Evolutionary conservation across 176 grass and related monocot genomes (phyloP), one percentile per base, ranked within the genome.

Genomic region (Hyparrhenia diplandra): DNA sequence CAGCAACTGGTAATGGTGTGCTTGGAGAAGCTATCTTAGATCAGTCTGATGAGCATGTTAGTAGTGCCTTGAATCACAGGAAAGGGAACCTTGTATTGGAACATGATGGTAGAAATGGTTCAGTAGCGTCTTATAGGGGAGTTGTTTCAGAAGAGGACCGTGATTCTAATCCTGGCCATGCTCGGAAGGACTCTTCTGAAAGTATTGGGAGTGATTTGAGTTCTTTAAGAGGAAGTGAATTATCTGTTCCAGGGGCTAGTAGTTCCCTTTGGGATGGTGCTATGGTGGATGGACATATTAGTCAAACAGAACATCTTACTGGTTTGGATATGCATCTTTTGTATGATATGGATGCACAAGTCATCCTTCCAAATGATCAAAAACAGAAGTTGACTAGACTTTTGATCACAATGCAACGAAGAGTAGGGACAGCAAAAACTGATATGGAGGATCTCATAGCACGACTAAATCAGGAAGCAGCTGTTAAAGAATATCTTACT

Each of bases 371-470:
- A 46, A 72, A 75, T 75, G 97, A 99, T 91, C 89, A 99, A 80
- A 93, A 81, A 73, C 80, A 88, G 64, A 99, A 91, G 71, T 81
- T 99, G 69, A 86, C 76, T 83, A 99, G 93, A 89, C 85, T 92
- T 90, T 83, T 99, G 61, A 40, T 93, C 77, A 95, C 80, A 31
- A 67, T 99, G 87, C 88, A 93, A 88, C 81, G 85, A 84, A 99
- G 97, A 83, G 82, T 88, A 64, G 87, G 69, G 67, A 99, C 97
- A 40, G 58, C 89, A 86, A 99, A 92, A 88, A 93, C 85, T 21
- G 97, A 99, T 81, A 95, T 96, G 97, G 97, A 99, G 76, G 93
- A 99, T 99, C 91, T 99, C 72, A 96, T 95, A 83, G 88, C 93
- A 83, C 80, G 97, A 69, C 55, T 99, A 84, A 93, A 93, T 91